Evolutionary conservation across 108 stramenopile genomes (phyloP), one percentile per base, ranked within the genome.

Genomic region (Mediolabrus comicus): DNA sequence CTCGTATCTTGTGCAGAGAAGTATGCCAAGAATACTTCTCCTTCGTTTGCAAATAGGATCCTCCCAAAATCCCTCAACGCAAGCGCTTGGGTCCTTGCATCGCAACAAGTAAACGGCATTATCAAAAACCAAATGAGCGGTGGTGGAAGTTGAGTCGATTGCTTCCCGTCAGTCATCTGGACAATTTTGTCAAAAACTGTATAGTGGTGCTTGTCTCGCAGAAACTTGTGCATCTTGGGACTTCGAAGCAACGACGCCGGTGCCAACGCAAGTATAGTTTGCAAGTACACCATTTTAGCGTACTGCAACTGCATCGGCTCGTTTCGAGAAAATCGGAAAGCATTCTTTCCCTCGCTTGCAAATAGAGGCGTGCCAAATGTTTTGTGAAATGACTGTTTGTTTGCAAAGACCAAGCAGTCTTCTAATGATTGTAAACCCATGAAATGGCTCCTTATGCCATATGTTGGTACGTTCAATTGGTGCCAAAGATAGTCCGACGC

Each of bases 401-500:
- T 64, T 0, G 73, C 17, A 13, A 52, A 35, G 26, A 34, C 28
- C 14, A 46, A 31, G 29, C 27, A 11, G 14, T 34, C 46, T 27
- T 59, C 65, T 4, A 59, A 27, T 52, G 58, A 66, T 41, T 26
- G 35, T 1, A 66, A 53, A 28, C 49, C 33, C 14, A 31, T 34
- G n/a, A 79, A n/a, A 54, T 49, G 46, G 19, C 4, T 53, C 58
- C 60, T 10, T 9, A 64, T 43, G 4, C 26, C 71, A 62, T 35
- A 38, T 59, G 9, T 43, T 65, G 32, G 38, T 36, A 30, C 59
- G 29, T 71, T 60, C 27, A 71, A 33, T 54, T 63, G 12, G 8
- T 71, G 36, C 39, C 65, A 67, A 11, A 79, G 77, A 36, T 65
- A 71, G 10, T 36, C 33, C 33, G 70, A 43, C 41, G 65, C 69